A percentile compares a stretch with the other conserved stretches of the same genome.
phyloP scores from a whole-genome alignment of 78 protist species.

The Dictyostelium intermedium region DNA sequence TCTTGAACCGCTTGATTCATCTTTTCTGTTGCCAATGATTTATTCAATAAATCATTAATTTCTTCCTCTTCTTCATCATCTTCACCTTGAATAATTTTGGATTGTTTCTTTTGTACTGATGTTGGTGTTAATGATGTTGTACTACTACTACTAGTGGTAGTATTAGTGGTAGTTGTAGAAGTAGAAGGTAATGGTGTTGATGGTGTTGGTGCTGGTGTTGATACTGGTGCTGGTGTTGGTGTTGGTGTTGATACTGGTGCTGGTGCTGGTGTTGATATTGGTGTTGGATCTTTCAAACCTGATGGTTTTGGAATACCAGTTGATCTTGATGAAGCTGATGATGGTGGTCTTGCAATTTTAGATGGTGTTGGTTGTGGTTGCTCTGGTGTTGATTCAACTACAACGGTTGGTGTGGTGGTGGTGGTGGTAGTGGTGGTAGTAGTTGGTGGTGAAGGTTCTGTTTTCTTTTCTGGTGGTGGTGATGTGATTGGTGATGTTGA shows the following conservation, averaged over 20 bases:
- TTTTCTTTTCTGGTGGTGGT: no score
- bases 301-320: conserved; percentile 15
- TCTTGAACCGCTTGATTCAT: conserved; percentile 21
- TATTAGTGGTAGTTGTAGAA: background rate
- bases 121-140: background rate
- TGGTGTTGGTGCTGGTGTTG: background rate
- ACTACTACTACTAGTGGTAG: no score
- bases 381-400: background rate
- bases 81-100: conserved; percentile 57
- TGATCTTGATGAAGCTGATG: background rate
- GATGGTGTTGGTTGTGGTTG: conserved; percentile 26
- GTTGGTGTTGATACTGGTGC: background rate
- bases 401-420: background rate
- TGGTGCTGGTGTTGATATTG: background rate
- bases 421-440: background rate
- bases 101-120: background rate
- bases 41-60: background rate
- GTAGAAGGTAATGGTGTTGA: background rate
- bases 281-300: background rate
- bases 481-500: background rate
- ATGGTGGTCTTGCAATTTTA: conserved; percentile 16
- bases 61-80: conserved; percentile 72
- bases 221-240: background rate
- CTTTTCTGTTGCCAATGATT: background rate
- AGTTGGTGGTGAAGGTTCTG: background rate